Base-by-base conservation (phyloP, 306 rosid genomes). In the Sicyos edulis region DNA sequence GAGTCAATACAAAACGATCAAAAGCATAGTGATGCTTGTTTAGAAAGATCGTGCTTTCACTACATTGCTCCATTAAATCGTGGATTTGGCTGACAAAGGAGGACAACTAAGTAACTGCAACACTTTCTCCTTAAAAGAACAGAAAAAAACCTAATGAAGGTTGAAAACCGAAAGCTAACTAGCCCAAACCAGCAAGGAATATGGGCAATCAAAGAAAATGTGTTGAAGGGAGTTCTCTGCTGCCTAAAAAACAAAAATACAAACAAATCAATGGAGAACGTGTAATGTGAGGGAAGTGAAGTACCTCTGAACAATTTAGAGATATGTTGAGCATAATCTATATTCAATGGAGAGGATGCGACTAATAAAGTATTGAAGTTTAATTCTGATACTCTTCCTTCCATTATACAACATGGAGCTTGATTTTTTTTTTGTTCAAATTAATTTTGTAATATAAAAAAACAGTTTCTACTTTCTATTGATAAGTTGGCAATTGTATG, bases 401-500 rank as follows among this genome's bases (percentile, higher is more conserved):
- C 49, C 16, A 37, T 20, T 37, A n/a, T 15, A 40, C 16, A 64
- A 24, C 57, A 10, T 68, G 75, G 66, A 72, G 52, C 71, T 12
- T 63, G 57, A 8, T 71, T 54, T 40, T 61, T 7, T 15, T 7
- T 37, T n/a, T n/a, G n/a, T n/a, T 40, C 19, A 0, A 4, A 50
- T 42, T 42, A 40, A 8, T 61, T 16, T 34, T 34, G 16, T 8
- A 16, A 34, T 63, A 1, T 16, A n/a, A 37, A 63, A 32, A 37
- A 4, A 5, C 21, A 58, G 8, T 60, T 26, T 53, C 63, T 73
- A 64, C 44, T 37, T 37, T 37, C 53, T 49, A 49, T 78, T 73
- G 61, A 69, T 56, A 29, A 63, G 21, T 52, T 83, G 86, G 57
- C 73, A 56, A 61, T 78, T 26, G 67, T 66, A 45, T 82, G 86